Conservation (phyloP, 495 filamentous ascomycete species). For the Penicillium taxi region DNA sequence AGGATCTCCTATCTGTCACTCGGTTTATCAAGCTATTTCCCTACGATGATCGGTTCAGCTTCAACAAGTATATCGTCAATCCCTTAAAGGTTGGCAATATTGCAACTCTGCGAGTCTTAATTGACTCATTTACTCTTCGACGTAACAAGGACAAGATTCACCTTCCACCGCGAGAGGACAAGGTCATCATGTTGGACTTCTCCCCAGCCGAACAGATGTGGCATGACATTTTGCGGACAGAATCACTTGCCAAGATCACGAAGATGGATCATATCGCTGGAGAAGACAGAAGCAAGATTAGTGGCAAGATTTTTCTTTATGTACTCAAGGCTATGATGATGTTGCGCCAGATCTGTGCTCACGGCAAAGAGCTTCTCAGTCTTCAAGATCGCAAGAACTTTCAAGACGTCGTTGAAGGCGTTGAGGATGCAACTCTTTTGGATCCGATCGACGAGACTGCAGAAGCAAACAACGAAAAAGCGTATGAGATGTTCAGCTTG, state of each 20-base stretch:
- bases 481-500: slow-evolving; percentile 72
- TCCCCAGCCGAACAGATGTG: slow-evolving; percentile 44
- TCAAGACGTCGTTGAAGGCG: slow-evolving; percentile 70
- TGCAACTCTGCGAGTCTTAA: slow-evolving; percentile 77
- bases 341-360: slow-evolving; percentile 81
- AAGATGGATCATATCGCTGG: slow-evolving; percentile 50
- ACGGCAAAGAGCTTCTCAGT: slow-evolving; percentile 79
- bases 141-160: slow-evolving; percentile 86
- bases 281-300: slow-evolving; percentile 52
- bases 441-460: slow-evolving; percentile 58
- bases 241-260: slow-evolving; percentile 56
- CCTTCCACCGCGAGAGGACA: slow-evolving; percentile 65
- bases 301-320: slow-evolving; percentile 77
- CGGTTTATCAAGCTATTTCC: slow-evolving; percentile 81
- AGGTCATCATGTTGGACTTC: slow-evolving; percentile 56
- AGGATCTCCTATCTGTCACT: slow-evolving; percentile 83
- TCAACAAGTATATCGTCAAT: slow-evolving; percentile 66
- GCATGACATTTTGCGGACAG: slow-evolving; percentile 54
- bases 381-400: slow-evolving; percentile 71
- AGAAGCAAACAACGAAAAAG: slow-evolving; percentile 52
- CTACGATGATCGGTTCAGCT: slow-evolving; percentile 70
- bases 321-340: slow-evolving; percentile 86
- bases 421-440: slow-evolving; percentile 76
- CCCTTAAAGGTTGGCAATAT: slow-evolving; percentile 75
- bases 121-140: slow-evolving; percentile 87